Conservation (phyloP, 176 grass and related monocot species). For the Areca catechu region DNA sequence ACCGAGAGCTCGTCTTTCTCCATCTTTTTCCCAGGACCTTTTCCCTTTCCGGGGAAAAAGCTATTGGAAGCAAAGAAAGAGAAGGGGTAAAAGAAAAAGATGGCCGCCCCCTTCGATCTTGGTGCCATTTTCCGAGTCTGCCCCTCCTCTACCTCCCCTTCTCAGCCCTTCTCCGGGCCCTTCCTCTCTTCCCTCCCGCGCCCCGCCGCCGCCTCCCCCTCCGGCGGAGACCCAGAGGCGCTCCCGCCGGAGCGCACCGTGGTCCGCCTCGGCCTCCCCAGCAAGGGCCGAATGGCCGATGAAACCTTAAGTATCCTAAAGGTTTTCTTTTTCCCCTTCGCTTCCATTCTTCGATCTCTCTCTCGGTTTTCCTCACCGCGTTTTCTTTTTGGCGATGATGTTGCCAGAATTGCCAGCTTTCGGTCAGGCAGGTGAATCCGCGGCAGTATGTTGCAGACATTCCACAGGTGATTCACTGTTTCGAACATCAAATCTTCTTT, state of each 20-base stretch:
- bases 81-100: background rate
- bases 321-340: slow-evolving; percentile 9
- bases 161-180: background rate
- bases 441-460: slow-evolving; percentile 87
- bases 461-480: slow-evolving; percentile 42
- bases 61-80: background rate
- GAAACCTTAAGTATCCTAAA: slow-evolving; percentile 87
- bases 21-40: too few relatives aligned
- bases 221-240: slow-evolving; percentile 4
- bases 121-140: background rate
- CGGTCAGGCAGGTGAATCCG: slow-evolving; percentile 68
- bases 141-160: background rate
- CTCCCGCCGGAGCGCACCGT: slow-evolving; percentile 35
- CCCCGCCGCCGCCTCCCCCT: background rate
- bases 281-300: slow-evolving; percentile 91
- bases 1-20: too few relatives aligned
- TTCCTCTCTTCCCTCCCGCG: slow-evolving; percentile 4
- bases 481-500: too few relatives aligned
- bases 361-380: background rate
- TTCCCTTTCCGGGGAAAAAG: background rate
- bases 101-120: slow-evolving; percentile 8
- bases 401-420: slow-evolving; percentile 71
- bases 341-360: background rate
- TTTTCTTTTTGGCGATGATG: background rate
- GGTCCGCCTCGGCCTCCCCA: slow-evolving; percentile 76